Base-by-base conservation (phyloP, 306 rosid genomes). In the Casuarina cunninghamiana region DNA sequence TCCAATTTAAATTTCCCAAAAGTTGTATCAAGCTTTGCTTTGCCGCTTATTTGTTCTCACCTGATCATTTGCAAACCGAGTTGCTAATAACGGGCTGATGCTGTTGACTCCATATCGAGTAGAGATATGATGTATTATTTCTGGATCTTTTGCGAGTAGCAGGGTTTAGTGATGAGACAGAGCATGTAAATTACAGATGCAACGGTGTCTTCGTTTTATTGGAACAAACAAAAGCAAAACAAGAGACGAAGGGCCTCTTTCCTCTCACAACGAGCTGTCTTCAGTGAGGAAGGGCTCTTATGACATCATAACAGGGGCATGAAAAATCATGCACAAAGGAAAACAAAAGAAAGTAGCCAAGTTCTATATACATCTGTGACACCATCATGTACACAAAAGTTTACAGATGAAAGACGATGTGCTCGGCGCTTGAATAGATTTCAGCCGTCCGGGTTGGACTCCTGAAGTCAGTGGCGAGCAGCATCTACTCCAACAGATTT, bases 401-500 rank as follows among this genome's bases (percentile, higher is more conserved):
- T 58, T 21, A 26, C 9, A 10, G 5, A 3, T 26, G 66, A 58
- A 21, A 54, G 61, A 54, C 11, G 12, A 46, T 7, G 10, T 46
- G 7, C 10, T 46, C 11, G 51, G 51, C 13, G 51, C 51, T 48
- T 48, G 51, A 26, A 26, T 26, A 26, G 32, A 26, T 26, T 26
- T 26, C 32, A 26, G 32, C 32, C 32, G 32, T 26, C 32, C 32
- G 32, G 32, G 32, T 26, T 26, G 32, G 32, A 26, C 32, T 26
- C 32, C 32, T 26, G 32, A 67, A 70, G 1, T 75, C 37, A 80
- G 38, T 41, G 32, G 74, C 4, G 55, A 8, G 57, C 37, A 70
- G 77, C 44, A 9, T 78, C 67, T 74, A 79, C 77, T 41, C 86
- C 83, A 3, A 6, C 80, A 8, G 80, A 21, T 74, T 79, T 75